phyloP scores from a whole-genome alignment of 129 eudicot genomes.

The Heracleum sosnowskyi region DNA sequence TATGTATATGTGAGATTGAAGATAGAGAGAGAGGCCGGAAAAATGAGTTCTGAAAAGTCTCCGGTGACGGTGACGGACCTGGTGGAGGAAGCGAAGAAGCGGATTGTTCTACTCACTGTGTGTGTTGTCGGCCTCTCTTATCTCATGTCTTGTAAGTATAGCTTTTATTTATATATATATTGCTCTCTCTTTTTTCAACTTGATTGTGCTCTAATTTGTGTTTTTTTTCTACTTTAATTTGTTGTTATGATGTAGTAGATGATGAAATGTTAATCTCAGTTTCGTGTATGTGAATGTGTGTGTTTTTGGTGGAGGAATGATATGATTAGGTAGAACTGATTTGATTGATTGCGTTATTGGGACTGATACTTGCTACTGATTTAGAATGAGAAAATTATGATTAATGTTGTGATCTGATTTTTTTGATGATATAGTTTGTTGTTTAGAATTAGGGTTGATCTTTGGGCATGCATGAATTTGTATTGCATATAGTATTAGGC shows the following conservation, averaged over 20 bases:
- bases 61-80: slow-evolving; percentile 63
- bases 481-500: neutral
- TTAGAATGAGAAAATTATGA: neutral
- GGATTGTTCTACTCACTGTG: slow-evolving; percentile 61
- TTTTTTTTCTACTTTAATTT: neutral
- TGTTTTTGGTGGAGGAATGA: neutral
- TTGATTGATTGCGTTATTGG: neutral
- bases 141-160: slow-evolving; percentile 86
- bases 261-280: neutral
- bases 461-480: neutral
- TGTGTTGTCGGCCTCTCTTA: slow-evolving; percentile 85
- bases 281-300: neutral
- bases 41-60: slow-evolving; percentile 60
- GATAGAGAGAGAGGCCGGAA: slow-evolving; percentile 1
- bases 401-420: neutral
- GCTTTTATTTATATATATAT: neutral
- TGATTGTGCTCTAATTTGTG: neutral
- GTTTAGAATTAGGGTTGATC: neutral
- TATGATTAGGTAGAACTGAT: neutral
- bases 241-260: neutral
- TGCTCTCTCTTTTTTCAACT: neutral
- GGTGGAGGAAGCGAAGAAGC: slow-evolving; percentile 87
- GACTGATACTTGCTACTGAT: neutral
- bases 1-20: slow-evolving; percentile 1
- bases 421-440: neutral